Conservation (phyloP, 805 yeast species). For the Teunomyces gatunensis region DNA sequence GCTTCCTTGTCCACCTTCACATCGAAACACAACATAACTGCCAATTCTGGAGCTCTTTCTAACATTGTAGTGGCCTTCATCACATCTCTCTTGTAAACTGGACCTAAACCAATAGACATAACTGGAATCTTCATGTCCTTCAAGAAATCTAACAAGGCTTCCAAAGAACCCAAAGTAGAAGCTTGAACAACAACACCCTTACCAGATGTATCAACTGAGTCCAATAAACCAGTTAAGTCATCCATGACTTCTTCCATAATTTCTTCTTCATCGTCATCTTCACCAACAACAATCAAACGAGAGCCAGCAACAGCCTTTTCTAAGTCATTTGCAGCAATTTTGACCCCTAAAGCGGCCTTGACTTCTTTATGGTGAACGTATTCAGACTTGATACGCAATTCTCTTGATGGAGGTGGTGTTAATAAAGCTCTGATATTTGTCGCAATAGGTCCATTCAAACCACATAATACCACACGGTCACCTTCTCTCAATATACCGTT, state of each 20-base stretch:
- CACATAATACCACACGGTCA: slow-evolving; percentile 93
- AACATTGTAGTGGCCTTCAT: slow-evolving; percentile 97
- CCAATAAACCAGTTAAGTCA: slow-evolving; percentile 90
- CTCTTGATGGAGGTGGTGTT: slow-evolving; percentile 97
- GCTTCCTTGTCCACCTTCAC: slow-evolving; percentile 97
- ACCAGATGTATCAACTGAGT: slow-evolving; percentile 92
- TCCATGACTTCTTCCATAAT: slow-evolving; percentile 98
- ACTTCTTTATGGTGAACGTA: slow-evolving; percentile 96
- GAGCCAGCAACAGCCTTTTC: slow-evolving; percentile 99
- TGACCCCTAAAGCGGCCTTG: slow-evolving; percentile 98
- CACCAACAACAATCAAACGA: slow-evolving; percentile 89
- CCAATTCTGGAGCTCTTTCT: slow-evolving; percentile 92
- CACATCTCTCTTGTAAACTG: slow-evolving; percentile 96
- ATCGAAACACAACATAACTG: slow-evolving; percentile 98
- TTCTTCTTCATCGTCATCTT: slow-evolving; percentile 97
- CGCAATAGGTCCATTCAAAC: slow-evolving; percentile 97
- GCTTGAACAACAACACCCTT: slow-evolving; percentile 99
- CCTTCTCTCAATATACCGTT: slow-evolving; percentile 95
- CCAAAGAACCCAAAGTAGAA: slow-evolving; percentile 95
- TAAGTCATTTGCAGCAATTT: slow-evolving; percentile 95
- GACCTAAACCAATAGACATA: slow-evolving; percentile 97
- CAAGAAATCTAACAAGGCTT: slow-evolving; percentile 93
- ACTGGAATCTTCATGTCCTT: slow-evolving; percentile 99
- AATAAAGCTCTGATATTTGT: slow-evolving; percentile 93
- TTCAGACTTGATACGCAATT: slow-evolving; percentile 93